Evolutionary conservation across 352 stramenopile species (phyloP).

Genomic region (Phytophthora sansomeana): DNA sequence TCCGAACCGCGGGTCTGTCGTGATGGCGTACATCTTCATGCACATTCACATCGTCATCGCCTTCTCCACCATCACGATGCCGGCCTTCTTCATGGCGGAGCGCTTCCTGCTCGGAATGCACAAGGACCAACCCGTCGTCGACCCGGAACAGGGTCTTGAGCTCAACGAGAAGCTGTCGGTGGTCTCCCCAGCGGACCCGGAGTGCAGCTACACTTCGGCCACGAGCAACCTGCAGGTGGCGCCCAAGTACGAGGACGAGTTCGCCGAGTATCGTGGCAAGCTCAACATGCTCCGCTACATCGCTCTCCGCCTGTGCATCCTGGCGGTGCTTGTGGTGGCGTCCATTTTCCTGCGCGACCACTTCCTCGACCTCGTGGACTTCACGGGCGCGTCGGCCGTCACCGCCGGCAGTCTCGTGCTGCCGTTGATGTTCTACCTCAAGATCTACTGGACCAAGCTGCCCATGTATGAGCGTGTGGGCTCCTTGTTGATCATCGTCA

Average conservation of each 20-base stretch:
- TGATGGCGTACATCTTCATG: slow-evolving; percentile 52
- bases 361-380: slow-evolving; percentile 60
- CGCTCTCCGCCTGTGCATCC: slow-evolving; percentile 38
- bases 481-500: slow-evolving; percentile 43
- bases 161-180: slow-evolving; percentile 31
- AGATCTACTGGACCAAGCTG: slow-evolving; percentile 48
- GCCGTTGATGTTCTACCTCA: slow-evolving; percentile 60
- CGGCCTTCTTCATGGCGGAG: slow-evolving; percentile 52
- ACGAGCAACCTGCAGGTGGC: slow-evolving; percentile 6
- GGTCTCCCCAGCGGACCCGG: slow-evolving; percentile 19
- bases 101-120: slow-evolving; percentile 55
- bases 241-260: slow-evolving; percentile 36
- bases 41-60: slow-evolving; percentile 59
- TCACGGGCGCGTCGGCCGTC: slow-evolving; percentile 53
- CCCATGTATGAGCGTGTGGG: slow-evolving; percentile 49
- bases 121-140: slow-evolving; percentile 18
- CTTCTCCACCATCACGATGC: slow-evolving; percentile 53
- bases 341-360: slow-evolving; percentile 51
- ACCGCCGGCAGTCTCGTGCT: slow-evolving; percentile 48
- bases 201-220: slow-evolving; percentile 23
- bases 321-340: slow-evolving; percentile 42
- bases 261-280: slow-evolving; percentile 39
- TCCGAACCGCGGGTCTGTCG: slow-evolving; percentile 34
- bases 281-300: slow-evolving; percentile 46
- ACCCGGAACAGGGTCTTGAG: slow-evolving; percentile 23